Evolutionary conservation across 1,139 yeast species (phyloP).

Genomic region (Candida smagusa): DNA sequence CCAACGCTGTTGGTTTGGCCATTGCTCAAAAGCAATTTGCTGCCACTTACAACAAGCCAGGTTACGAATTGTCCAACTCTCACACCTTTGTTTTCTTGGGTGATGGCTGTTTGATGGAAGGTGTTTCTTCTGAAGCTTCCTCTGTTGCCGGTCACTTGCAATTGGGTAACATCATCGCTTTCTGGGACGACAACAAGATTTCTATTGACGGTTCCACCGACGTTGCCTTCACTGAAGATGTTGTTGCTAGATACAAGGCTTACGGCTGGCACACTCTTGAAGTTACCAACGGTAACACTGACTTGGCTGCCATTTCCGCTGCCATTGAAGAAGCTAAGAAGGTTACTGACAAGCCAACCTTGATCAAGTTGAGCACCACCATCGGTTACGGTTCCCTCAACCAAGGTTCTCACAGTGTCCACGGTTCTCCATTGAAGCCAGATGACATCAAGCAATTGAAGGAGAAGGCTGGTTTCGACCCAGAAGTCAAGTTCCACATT

Average conservation of each 20-base stretch:
- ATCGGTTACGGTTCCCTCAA: conserved; percentile 91
- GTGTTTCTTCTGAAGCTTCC: conserved; percentile 91
- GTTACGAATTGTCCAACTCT: conserved; percentile 65
- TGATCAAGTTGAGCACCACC: conserved; percentile 84
- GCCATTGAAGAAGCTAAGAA: conserved; percentile 75
- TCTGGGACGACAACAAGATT: conserved; percentile 97
- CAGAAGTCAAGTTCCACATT: conserved; percentile 73
- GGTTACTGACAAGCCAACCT: conserved; percentile 77
- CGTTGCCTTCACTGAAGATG: conserved; percentile 94
- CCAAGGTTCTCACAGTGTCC: conserved; percentile 90
- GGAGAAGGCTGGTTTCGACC: conserved; percentile 83
- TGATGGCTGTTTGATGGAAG: conserved; percentile 99
- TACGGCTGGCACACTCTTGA: conserved; percentile 92
- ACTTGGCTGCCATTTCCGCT: conserved; percentile 64
- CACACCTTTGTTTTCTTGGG: conserved; percentile 83
- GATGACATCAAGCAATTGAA: conserved; percentile 92
- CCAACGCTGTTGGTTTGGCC: conserved; percentile 96
- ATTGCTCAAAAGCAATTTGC: conserved; percentile 91
- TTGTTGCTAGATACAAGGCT: conserved; percentile 76
- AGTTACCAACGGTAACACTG: conserved; percentile 80
- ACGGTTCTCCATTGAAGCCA: conserved; percentile 94
- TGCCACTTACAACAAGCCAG: conserved; percentile 92
- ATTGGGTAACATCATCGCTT: conserved; percentile 89
- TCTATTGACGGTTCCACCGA: conserved; percentile 94
- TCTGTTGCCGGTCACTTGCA: conserved; percentile 96